Evolutionary conservation across 2,329 filamentous ascomycete genomes (phyloP), one percentile per base, ranked within the genome.

Genomic region (Claviceps fusiformis): DNA sequence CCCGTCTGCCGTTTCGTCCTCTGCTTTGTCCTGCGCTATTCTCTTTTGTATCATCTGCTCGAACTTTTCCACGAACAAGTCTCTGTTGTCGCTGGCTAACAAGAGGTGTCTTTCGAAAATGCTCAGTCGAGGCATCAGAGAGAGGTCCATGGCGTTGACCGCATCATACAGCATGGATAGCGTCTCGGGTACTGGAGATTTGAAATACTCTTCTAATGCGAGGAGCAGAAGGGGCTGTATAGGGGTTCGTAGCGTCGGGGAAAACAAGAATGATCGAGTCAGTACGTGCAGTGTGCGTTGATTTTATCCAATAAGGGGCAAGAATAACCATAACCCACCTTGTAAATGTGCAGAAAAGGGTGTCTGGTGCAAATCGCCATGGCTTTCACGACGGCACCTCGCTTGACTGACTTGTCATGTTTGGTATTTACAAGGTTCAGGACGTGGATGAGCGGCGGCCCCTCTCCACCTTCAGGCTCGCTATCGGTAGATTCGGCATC

Each of bases 331-430:
- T 6, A 67, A 11, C 75, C 61, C 68, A 86, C 87, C 80, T 98
- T 98, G 75, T 98, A 98, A 60, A 98, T 98, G 71, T 98, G 93
- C 61, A 98, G 74, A 70, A 98, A 98, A 3, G 93, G 91, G 74
- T 98, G 93, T 47, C 93, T 79, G 8, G 93, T 98, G 75, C 93
- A 98, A 62, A 98, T 96, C 35, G 93, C 93, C 93, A 98, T 98
- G 46, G 93, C 89, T 68, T 97, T 97, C 56, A 97, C 92, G 52
- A 96, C 80, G 24, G 93, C 93, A 56, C 93, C 93, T 78, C 93
- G 85, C 71, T 93, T 95, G 50, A 89, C 89, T 24, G 86, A 86
- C 65, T 88, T 92, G 73, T 98, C 93, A 68, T 95, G 89, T 70
- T 97, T 97, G 8, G 92, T 98, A 69, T 98, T 97, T 62, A 98